Conservation (phyloP, 768 basidiomycete genomes). For the Tubosaeta brunneosetosa region DNA sequence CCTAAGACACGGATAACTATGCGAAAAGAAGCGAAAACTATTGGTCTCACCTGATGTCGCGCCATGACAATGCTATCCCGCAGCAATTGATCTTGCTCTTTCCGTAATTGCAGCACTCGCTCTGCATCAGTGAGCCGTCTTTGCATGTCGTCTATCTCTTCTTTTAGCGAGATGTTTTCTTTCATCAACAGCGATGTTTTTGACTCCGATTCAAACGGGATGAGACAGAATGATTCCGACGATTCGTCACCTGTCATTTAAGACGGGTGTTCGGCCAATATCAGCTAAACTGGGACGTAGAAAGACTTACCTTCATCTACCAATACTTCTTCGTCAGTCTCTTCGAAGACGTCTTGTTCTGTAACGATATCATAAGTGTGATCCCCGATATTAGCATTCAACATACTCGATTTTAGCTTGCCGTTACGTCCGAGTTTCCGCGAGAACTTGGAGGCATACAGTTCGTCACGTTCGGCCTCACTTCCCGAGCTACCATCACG, state of each 20-base stretch:
- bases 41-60: slow-evolving; percentile 52
- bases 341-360: slow-evolving; percentile 31
- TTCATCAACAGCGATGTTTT: slow-evolving; percentile 48
- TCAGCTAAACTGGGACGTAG: background rate
- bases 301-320: slow-evolving; percentile 54
- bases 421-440: slow-evolving; percentile 34
- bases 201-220: slow-evolving; percentile 58
- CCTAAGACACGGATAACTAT: slow-evolving; percentile 38
- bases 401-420: slow-evolving; percentile 20
- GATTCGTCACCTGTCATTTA: slow-evolving; percentile 52
- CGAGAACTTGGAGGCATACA: slow-evolving; percentile 39
- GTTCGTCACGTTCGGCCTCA: slow-evolving; percentile 66
- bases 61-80: slow-evolving; percentile 77
- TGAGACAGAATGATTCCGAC: slow-evolving; percentile 75
- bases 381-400: background rate
- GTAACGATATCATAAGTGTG: slow-evolving; percentile 7
- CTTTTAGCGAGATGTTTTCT: slow-evolving; percentile 63
- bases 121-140: slow-evolving; percentile 59
- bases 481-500: slow-evolving; percentile 55
- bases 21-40: slow-evolving; percentile 1
- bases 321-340: slow-evolving; percentile 59
- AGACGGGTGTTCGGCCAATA: slow-evolving; percentile 2
- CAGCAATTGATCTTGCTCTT: slow-evolving; percentile 74
- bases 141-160: slow-evolving; percentile 54
- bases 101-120: slow-evolving; percentile 58